phyloP scores from a whole-genome alignment of 2,329 filamentous ascomycete species.

The Scedosporium aurantiacum region DNA sequence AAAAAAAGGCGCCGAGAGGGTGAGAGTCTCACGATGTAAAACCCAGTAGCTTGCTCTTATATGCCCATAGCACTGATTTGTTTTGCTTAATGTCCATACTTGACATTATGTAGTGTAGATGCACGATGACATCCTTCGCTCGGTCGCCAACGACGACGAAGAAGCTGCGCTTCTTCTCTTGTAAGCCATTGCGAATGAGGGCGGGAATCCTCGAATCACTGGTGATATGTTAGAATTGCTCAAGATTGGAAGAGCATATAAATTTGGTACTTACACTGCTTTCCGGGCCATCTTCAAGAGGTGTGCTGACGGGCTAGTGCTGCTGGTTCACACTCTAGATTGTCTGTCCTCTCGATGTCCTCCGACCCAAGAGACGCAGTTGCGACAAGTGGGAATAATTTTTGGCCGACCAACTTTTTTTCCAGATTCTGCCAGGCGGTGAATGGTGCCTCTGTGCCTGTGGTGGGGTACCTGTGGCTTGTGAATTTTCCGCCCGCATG shows the following conservation, averaged over 20 bases:
- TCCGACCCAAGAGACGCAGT: background rate
- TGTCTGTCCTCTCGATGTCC: background rate
- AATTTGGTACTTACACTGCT: background rate
- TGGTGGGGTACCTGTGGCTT: background rate
- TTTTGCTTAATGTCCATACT: constrained; percentile 76
- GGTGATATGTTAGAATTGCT: background rate
- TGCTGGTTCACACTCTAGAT: background rate
- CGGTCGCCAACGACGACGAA: constrained; percentile 93
- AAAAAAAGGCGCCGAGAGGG: constrained; percentile 31
- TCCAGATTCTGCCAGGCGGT: constrained; percentile 6
- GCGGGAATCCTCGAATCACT: constrained; percentile 85
- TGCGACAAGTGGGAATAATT: background rate
- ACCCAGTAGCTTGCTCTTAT: constrained; percentile 92
- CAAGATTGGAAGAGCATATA: background rate
- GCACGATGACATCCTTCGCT: constrained; percentile 92
- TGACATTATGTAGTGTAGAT: constrained; percentile 85
- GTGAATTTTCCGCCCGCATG: too few relatives aligned
- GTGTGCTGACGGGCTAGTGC: background rate
- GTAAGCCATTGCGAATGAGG: constrained; percentile 81
- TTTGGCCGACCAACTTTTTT: constrained; percentile 4
- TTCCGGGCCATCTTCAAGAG: constrained; percentile 3
- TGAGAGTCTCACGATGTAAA: constrained; percentile 45
- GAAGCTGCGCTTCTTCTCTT: constrained; percentile 96
- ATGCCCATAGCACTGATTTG: constrained; percentile 95
- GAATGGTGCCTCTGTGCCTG: background rate